A percentile compares a stretch with the other conserved stretches of the same genome.
phyloP scores from a whole-genome alignment of 2,329 filamentous ascomycete species.

The Fusarium tupiense region DNA sequence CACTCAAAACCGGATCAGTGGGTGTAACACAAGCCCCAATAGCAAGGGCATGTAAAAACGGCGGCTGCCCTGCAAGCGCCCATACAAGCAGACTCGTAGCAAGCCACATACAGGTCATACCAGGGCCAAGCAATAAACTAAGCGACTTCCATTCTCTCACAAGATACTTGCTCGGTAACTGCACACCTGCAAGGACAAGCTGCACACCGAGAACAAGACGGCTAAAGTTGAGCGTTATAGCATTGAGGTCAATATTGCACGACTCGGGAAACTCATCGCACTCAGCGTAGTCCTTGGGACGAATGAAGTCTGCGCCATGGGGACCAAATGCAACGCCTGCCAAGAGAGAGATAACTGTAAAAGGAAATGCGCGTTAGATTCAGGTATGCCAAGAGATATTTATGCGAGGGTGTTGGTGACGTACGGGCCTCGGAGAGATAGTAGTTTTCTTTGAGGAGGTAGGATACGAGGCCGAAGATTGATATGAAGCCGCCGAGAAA shows the following conservation, averaged over 20 bases:
- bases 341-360: slow-evolving; percentile 81
- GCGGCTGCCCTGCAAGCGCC: slow-evolving; percentile 75
- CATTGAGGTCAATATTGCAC: slow-evolving; percentile 67
- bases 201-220: slow-evolving; percentile 90
- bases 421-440: slow-evolving; percentile 90
- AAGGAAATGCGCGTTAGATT: not conserved
- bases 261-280: slow-evolving; percentile 28
- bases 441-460: slow-evolving; percentile 87
- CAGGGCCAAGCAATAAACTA: slow-evolving; percentile 78
- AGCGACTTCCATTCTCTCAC: slow-evolving; percentile 81
- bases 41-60: slow-evolving; percentile 81
- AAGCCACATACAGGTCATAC: slow-evolving; percentile 90
- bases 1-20: slow-evolving; percentile 87
- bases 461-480: slow-evolving; percentile 90
- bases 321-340: slow-evolving; percentile 84
- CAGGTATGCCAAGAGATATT: slow-evolving; percentile 13
- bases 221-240: slow-evolving; percentile 84
- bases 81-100: slow-evolving; percentile 81
- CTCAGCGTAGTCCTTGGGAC: slow-evolving; percentile 77
- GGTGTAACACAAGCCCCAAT: slow-evolving; percentile 90
- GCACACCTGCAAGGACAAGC: slow-evolving; percentile 86
- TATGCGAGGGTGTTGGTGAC: slow-evolving; percentile 48
- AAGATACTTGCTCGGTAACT: slow-evolving; percentile 86
- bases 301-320: slow-evolving; percentile 78
- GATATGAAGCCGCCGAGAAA: slow-evolving; percentile 88